phyloP scores from a whole-genome alignment of 2,329 filamentous ascomycete species.

The Colletotrichum aenigma region DNA sequence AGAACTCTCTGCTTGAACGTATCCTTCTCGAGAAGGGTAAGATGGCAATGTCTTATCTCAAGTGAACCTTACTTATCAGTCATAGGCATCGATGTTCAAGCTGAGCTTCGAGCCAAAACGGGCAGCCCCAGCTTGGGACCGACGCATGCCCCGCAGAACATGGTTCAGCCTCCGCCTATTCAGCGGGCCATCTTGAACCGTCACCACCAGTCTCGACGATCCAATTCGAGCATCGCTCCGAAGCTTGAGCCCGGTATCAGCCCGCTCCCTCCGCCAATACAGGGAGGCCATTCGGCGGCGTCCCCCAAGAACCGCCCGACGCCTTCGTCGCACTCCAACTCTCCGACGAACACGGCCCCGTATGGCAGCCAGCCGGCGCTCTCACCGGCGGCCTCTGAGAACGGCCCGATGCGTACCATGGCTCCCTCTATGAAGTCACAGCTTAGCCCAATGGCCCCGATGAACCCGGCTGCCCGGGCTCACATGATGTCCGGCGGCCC shows the following conservation, averaged over 20 bases:
- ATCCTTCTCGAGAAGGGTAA: conserved; percentile 95
- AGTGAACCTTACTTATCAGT: not conserved
- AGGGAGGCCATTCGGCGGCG: conserved; percentile 55
- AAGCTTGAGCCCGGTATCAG: conserved; percentile 66
- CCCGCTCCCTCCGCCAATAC: conserved; percentile 49
- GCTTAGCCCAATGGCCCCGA: conserved; percentile 35
- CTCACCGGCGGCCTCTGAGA: conserved; percentile 54
- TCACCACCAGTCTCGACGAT: conserved; percentile 76
- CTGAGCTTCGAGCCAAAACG: conserved; percentile 91
- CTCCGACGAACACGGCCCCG: conserved; percentile 55
- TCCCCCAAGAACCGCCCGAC: conserved; percentile 80
- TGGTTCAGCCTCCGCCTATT: conserved; percentile 76
- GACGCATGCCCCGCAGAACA: conserved; percentile 69
- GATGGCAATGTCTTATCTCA: not conserved
- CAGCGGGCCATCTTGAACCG: conserved; percentile 83
- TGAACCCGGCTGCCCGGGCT: conserved; percentile 32
- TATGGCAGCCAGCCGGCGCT: conserved; percentile 43
- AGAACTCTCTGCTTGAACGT: conserved; percentile 94
- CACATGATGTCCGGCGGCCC: conserved; percentile 34
- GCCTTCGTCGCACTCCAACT: conserved; percentile 75
- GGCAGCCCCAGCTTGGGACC: conserved; percentile 81
- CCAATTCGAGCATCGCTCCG: conserved; percentile 75
- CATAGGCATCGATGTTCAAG: conserved; percentile 93
- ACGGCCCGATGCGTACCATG: conserved; percentile 48
- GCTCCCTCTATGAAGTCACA: conserved; percentile 43